Conservation (phyloP, 1,284 basidiomycete species). For the Macrocybe sp. region DNA sequence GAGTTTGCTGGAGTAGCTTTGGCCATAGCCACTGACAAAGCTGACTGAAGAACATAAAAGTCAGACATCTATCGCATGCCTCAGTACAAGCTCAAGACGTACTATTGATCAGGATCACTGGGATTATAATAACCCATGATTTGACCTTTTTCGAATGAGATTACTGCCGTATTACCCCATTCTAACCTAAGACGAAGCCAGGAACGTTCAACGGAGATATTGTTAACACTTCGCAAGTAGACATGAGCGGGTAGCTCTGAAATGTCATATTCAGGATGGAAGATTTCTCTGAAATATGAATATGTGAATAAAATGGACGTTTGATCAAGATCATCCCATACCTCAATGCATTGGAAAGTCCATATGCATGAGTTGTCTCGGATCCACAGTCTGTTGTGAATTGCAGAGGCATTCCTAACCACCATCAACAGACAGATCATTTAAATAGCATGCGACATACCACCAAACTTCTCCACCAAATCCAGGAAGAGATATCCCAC, state of each 20-base stretch:
- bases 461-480: conserved; percentile 19
- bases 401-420: conserved; percentile 25
- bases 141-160: conserved; percentile 13
- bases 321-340: conserved; percentile 4
- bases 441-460: conserved; percentile 10
- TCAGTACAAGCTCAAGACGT: conserved; percentile 5
- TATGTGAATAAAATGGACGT: background rate
- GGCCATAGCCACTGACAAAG: conserved; percentile 24
- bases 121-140: conserved; percentile 15
- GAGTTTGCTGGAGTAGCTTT: conserved; percentile 14
- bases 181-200: conserved; percentile 22
- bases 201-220: conserved; percentile 23
- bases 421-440: background rate
- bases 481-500: conserved; percentile 28
- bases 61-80: no score
- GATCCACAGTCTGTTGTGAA: conserved; percentile 27
- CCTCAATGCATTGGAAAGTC: conserved; percentile 18
- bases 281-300: background rate
- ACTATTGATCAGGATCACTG: conserved; percentile 15
- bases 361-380: conserved; percentile 23
- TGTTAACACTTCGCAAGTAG: conserved; percentile 23
- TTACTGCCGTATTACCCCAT: conserved; percentile 20
- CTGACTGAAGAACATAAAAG: conserved; percentile 10
- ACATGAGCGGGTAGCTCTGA: conserved; percentile 16
- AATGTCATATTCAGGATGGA: conserved; percentile 8